Evolutionary conservation across 2,329 filamentous ascomycete species (phyloP).

Genomic region (Talaromyces rugulosus): DNA sequence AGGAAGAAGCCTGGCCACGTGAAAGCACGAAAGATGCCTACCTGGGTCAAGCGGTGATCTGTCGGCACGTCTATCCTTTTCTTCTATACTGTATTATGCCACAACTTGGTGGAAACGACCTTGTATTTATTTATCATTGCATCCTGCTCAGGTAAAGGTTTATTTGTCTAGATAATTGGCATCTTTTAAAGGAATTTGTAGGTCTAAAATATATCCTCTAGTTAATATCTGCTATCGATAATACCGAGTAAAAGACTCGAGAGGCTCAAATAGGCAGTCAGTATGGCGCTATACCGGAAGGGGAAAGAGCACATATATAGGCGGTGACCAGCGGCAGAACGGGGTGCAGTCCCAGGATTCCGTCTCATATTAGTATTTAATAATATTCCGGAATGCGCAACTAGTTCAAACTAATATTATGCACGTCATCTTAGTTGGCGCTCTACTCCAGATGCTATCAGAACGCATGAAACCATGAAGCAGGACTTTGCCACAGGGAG

Average conservation of each 20-base stretch:
- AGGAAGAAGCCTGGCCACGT: conserved; percentile 95
- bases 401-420: not conserved
- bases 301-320: not conserved
- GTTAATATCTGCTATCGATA: not conserved
- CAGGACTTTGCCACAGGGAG: not conserved
- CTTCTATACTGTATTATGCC: conserved; percentile 12
- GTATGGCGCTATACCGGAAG: not conserved
- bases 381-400: too few relatives aligned
- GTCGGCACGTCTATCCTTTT: conserved; percentile 8
- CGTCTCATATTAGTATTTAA: too few relatives aligned
- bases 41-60: conserved; percentile 83
- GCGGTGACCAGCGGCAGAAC: not conserved
- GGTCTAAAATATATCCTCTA: not conserved
- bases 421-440: not conserved
- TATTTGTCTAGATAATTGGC: not conserved
- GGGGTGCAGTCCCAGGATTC: too few relatives aligned
- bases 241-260: not conserved
- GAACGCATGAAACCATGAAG: not conserved
- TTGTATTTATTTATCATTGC: not conserved
- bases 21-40: conserved; percentile 96
- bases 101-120: not conserved
- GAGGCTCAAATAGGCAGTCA: not conserved
- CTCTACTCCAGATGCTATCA: not conserved
- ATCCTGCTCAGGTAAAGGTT: not conserved
- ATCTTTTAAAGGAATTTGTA: not conserved